A percentile compares a stretch with the other conserved stretches of the same genome.
Conservation (phyloP, 768 basidiomycete genomes). For the Russula griseocarnosa region DNA sequence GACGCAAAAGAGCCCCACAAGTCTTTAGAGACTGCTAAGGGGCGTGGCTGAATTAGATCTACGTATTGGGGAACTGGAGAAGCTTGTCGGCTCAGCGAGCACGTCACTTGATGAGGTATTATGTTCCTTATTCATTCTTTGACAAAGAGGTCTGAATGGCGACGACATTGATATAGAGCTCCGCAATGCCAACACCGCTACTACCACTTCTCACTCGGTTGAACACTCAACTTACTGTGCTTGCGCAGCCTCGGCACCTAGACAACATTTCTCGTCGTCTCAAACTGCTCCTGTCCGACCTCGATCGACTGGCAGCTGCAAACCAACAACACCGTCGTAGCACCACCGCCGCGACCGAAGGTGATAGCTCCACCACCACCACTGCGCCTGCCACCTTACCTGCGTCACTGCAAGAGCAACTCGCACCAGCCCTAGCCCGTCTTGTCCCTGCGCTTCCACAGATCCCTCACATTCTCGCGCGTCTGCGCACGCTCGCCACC, state of each 20-base stretch:
- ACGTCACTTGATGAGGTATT: conserved; percentile 77
- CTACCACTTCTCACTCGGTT: conserved; percentile 76
- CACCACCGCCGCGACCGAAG: conserved; percentile 23
- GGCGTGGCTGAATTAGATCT: conserved; percentile 72
- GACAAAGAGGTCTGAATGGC: not conserved
- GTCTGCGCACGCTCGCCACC: conserved; percentile 76
- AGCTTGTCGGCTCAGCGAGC: conserved; percentile 75
- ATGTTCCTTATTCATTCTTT: not conserved
- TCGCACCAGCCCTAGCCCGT: conserved; percentile 65
- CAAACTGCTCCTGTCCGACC: conserved; percentile 87
- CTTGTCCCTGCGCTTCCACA: conserved; percentile 72
- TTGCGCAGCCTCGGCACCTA: conserved; percentile 93
- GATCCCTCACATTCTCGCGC: conserved; percentile 85
- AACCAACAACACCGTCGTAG: conserved; percentile 40
- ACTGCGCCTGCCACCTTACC: conserved; percentile 27
- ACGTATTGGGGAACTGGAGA: conserved; percentile 80
- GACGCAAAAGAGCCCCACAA: conserved; percentile 19
- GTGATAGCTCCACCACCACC: conserved; percentile 18
- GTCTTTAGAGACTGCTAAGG: conserved; percentile 39
- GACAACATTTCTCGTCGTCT: conserved; percentile 92
- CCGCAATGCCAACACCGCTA: conserved; percentile 75
- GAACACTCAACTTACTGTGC: conserved; percentile 77
- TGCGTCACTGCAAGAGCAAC: conserved; percentile 49
- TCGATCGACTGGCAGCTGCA: conserved; percentile 67
- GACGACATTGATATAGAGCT: conserved; percentile 43